Conservation (phyloP, 129 eudicot species). For the Escallonia rubra region DNA sequence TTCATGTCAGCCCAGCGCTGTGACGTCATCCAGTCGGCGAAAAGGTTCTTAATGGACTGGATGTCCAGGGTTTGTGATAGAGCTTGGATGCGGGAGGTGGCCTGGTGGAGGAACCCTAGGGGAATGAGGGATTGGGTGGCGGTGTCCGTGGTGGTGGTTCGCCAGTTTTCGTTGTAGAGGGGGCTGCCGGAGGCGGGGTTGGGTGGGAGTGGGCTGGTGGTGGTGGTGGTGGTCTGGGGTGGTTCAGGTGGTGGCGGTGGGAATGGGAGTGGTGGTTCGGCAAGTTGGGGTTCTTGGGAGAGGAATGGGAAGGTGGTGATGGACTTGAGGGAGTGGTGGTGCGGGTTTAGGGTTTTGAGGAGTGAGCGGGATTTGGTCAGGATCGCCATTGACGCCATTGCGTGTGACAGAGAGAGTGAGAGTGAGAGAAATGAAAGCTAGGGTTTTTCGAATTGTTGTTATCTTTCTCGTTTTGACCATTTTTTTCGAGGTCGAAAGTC, state of each 20-base stretch:
- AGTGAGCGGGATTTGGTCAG: conserved; percentile 35
- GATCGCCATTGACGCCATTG: conserved; percentile 57
- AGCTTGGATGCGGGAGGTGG: conserved; percentile 23
- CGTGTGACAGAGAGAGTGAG: background rate
- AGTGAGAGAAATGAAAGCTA: conserved; percentile 7
- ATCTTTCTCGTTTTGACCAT: too few species aligned
- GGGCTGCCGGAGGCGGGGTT: conserved; percentile 81
- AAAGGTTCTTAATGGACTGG: conserved; percentile 32
- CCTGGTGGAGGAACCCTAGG: conserved; percentile 20
- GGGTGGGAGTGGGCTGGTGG: conserved; percentile 55
- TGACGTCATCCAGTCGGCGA: conserved; percentile 64
- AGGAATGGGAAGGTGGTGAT: conserved; percentile 62
- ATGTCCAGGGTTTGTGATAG: conserved; percentile 39
- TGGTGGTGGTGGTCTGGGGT: conserved; percentile 20
- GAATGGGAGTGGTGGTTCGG: conserved; percentile 23
- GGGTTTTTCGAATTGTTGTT: conserved; percentile 19
- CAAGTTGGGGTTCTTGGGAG: conserved; percentile 60
- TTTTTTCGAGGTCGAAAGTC: background rate
- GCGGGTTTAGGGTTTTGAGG: conserved; percentile 32
- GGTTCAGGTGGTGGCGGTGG: background rate
- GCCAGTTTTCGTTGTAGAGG: conserved; percentile 66
- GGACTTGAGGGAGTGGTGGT: conserved; percentile 26
- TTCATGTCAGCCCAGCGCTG: conserved; percentile 56
- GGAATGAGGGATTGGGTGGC: conserved; percentile 27
- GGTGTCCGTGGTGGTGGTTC: conserved; percentile 35